Evolutionary conservation across 1,284 basidiomycete species (phyloP).

Genomic region (Ceratobasidium sp.): DNA sequence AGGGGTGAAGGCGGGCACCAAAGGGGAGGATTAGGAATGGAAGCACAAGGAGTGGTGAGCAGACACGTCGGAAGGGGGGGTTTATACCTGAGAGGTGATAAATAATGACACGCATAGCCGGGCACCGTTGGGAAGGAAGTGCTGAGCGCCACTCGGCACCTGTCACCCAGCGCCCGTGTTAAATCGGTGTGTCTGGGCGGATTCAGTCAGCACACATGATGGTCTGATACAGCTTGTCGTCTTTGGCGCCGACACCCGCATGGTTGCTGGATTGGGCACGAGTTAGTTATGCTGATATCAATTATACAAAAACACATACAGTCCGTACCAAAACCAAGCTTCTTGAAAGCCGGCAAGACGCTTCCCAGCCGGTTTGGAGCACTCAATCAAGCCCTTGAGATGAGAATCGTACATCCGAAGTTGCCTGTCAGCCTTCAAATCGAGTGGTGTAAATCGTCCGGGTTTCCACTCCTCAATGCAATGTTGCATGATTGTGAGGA

Average conservation of each 20-base stretch:
- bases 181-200: slow-evolving; percentile 18
- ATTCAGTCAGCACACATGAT: slow-evolving; percentile 1
- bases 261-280: not conserved
- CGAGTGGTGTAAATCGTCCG: not conserved
- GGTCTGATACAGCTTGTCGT: not conserved
- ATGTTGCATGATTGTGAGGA: slow-evolving; percentile 33
- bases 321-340: slow-evolving; percentile 6
- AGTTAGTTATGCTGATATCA: not conserved
- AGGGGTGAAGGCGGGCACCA: no score
- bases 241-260: not conserved
- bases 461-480: slow-evolving; percentile 24
- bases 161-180: slow-evolving; percentile 1
- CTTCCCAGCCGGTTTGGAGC: not conserved
- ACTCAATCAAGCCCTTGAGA: slow-evolving; percentile 1
- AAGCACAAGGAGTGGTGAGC: not conserved
- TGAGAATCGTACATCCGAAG: slow-evolving; percentile 12
- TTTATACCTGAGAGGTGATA: not conserved
- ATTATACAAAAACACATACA: slow-evolving; percentile 14
- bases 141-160: not conserved
- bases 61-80: not conserved
- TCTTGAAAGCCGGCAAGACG: not conserved
- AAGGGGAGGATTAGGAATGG: no score
- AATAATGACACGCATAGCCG: not conserved
- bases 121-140: not conserved
- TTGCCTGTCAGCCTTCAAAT: slow-evolving; percentile 2